Evolutionary conservation across 164 flowering plant genomes (phyloP), one percentile per base, ranked within the genome.

Genomic region (Kingdonia uniflora): DNA sequence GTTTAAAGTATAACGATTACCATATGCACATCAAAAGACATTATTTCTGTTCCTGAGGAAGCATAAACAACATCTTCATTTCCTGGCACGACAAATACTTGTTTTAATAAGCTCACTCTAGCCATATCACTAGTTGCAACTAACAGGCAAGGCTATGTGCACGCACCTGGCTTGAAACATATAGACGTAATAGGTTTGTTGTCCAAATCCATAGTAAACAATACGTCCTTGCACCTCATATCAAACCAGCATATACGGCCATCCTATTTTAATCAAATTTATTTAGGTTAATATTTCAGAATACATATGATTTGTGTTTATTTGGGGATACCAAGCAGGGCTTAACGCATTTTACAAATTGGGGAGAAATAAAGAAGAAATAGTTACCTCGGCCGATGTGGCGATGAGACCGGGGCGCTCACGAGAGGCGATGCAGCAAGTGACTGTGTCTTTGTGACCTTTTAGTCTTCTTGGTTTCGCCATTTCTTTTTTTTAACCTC

Each of bases 181-280:
- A 92, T 52, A 0, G 95, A 79, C 29, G 94, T 68, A 62, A 92
- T 61, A 11, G 94, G 79, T 55, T 74, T 68, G 20, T 65, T 60
- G 21, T 75, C 78, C 20, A 84, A 68, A 50, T 84, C 81, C 80
- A 81, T 71, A 13, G 67, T 58, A 48, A 59, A 56, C 20, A 77
- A 46, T 22, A 71, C 79, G 61, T 86, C 89, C 73, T 86, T 81
- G 74, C 95, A 82, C 40, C 95, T 74, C 82, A 88, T 58, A 57
- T 94, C 95, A 63, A 81, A 84, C 81, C 82, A 81, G 78, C 97
- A 84, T 46, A 86, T 68, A 63, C 80, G 59, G 15, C 99, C 97
- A 76, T 88, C 97, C 96, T 92, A 56, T 5, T 3, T 29, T 29
- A 4, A 29, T 29, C 8, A 29, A 29, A 29, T 29, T 29, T n/a